Evolutionary conservation across 2,329 filamentous ascomycete genomes (phyloP), one percentile per base, ranked within the genome.

Genomic region (Alternaria tenuissima): DNA sequence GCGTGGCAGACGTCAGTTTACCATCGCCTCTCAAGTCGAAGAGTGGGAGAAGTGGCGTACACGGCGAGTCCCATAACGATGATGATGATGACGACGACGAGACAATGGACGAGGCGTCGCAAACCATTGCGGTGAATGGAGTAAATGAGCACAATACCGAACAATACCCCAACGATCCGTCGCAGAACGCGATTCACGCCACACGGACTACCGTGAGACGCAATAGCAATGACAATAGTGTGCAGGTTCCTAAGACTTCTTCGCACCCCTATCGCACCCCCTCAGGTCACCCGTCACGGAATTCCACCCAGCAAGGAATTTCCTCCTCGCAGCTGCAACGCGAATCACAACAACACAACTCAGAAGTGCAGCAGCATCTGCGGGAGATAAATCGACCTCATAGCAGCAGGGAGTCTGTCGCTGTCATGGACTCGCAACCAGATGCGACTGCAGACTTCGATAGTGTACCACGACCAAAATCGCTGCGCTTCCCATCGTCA

Each of bases 401-500:
- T 28, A 70, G 71, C 47, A 75, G 69, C 54, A 78, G 73, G 46
- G 79, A 80, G 47, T 73, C 68, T 11, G 75, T 80, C 22, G 78
- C 81, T 8, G 73, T 84, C 18, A 80, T 81, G 57, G 79, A 84
- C 57, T 84, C 82, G 16, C 82, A 83, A 55, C 80, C 80, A 11
- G 72, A 77, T 9, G 63, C 66, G 16, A 65, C 62, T 48, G 64
- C 62, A 14, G 63, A 73, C 28, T 54, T 68, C 14, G 71, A 76
- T 8, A 72, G 68, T 51, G 61, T 71, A 39, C 67, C 63, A 6
- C 70, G 60, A 22, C 76, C 74, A n/a, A 73, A 70, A 38, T 61
- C 65, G 12, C 55, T 71, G 8, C 66, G 72, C 5, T 72, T 78
- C n/a, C 72, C 73, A 20, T 81, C 80, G 2, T 80, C 77, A 11